Evolutionary conservation across 371 early-diverging fungal species (phyloP).

Genomic region (Apophysomyces ossiformis): DNA sequence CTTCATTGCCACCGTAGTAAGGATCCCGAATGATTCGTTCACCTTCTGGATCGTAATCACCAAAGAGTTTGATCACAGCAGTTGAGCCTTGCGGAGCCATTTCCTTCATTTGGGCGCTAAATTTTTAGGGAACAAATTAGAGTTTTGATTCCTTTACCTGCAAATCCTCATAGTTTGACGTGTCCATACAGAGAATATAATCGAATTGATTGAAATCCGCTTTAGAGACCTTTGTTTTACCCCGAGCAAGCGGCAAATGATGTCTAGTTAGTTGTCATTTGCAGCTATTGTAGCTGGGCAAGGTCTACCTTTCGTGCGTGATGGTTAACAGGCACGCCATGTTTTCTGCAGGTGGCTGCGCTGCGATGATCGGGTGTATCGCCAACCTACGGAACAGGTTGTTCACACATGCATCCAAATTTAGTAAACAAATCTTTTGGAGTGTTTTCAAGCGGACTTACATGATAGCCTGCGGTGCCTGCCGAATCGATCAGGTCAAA

Average conservation of each 20-base stretch:
- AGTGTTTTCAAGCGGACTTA: slow-evolving; percentile 28
- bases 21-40: slow-evolving; percentile 85
- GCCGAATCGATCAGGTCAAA: slow-evolving; percentile 86
- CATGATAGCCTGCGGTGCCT: slow-evolving; percentile 87
- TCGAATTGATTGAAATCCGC: slow-evolving; percentile 78
- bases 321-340: slow-evolving; percentile 86
- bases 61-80: slow-evolving; percentile 77
- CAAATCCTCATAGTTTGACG: slow-evolving; percentile 75
- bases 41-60: slow-evolving; percentile 82
- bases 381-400: slow-evolving; percentile 54
- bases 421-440: background rate
- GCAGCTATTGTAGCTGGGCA: background rate
- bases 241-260: background rate
- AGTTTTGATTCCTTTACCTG: slow-evolving; percentile 41
- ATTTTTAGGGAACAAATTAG: slow-evolving; percentile 3
- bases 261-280: background rate
- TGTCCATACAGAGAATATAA: slow-evolving; percentile 89
- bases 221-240: slow-evolving; percentile 39
- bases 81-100: slow-evolving; percentile 40
- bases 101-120: slow-evolving; percentile 19
- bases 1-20: slow-evolving; percentile 87
- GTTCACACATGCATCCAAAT: background rate
- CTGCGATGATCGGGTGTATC: slow-evolving; percentile 77
- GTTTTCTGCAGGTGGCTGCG: slow-evolving; percentile 66
- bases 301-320: slow-evolving; percentile 59